These are phyloP conservation scores for Tulasnella calospora DNA, from an alignment of 768 basidiomycete species.

Conservation along the genomic window DNA sequence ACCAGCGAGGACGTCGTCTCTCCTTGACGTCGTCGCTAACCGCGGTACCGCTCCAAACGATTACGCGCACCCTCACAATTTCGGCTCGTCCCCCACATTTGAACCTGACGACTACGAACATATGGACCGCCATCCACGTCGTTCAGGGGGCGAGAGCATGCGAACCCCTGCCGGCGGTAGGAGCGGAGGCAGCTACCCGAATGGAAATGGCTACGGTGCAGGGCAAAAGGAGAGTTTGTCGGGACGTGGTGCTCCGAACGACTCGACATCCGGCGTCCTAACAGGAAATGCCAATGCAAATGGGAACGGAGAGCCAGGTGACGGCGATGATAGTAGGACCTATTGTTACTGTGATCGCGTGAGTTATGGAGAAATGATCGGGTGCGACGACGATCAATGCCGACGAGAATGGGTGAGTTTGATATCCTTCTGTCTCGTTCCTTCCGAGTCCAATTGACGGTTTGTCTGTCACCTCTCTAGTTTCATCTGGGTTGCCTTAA, in stretches of 20 bases:
- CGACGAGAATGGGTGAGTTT: slow-evolving; percentile 40
- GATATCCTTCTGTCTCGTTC: not conserved
- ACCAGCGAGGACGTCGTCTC: slow-evolving; percentile 19
- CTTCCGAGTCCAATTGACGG: not conserved
- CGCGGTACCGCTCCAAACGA: slow-evolving; percentile 9
- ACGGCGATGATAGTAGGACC: slow-evolving; percentile 26
- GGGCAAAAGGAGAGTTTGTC: not conserved
- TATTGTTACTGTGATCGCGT: slow-evolving; percentile 36
- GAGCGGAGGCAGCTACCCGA: not conserved
- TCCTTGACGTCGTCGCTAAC: slow-evolving; percentile 28
- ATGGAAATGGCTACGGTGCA: slow-evolving; percentile 20
- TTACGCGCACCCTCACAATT: not conserved
- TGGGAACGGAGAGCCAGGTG: slow-evolving; percentile 25
- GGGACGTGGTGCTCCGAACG: not conserved
- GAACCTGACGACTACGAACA: slow-evolving; percentile 28
- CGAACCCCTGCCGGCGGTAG: not conserved
- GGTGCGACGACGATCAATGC: slow-evolving; percentile 38
- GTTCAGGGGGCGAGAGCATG: not conserved
- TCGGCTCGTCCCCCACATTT: slow-evolving; percentile 12
- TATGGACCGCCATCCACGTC: not conserved
- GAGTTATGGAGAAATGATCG: slow-evolving; percentile 41
- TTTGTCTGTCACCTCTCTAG: slow-evolving; percentile 1
- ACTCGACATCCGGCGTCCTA: not conserved
- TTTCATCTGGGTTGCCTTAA: slow-evolving; percentile 27
- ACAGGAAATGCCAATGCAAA: slow-evolving; percentile 20